Conservation (phyloP, 371 early-diverging fungal genomes). For the Mortierella sp. region DNA sequence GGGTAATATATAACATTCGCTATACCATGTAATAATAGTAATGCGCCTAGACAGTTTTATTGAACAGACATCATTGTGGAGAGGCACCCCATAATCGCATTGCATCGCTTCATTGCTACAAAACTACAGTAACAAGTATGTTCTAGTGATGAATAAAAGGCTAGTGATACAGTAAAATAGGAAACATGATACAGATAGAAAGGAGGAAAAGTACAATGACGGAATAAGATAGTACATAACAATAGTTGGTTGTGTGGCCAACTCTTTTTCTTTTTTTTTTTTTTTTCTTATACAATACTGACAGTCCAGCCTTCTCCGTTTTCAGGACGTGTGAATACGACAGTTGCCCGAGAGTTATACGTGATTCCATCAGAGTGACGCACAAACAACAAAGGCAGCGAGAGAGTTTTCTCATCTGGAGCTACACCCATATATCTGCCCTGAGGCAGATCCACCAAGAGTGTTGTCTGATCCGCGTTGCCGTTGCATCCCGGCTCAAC, state of each 20-base stretch:
- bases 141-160: background rate
- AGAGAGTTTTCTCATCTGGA: slow-evolving; percentile 35
- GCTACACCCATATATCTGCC: slow-evolving; percentile 37
- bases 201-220: slow-evolving; percentile 8
- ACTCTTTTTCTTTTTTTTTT: background rate
- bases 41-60: background rate
- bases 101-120: background rate
- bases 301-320: slow-evolving; percentile 46
- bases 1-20: too few species aligned
- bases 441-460: slow-evolving; percentile 47
- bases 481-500: background rate
- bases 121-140: background rate
- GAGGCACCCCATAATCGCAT: background rate
- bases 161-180: background rate
- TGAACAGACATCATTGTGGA: background rate
- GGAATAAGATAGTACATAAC: background rate
- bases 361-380: slow-evolving; percentile 50
- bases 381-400: slow-evolving; percentile 49
- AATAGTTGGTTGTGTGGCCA: background rate
- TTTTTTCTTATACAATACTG: slow-evolving; percentile 28
- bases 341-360: slow-evolving; percentile 53
- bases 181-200: background rate
- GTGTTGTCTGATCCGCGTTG: slow-evolving; percentile 34
- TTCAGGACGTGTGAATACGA: slow-evolving; percentile 43
- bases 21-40: slow-evolving; percentile 8